Percentiles rank a stretch among this genome's conserved stretches.
Conservation (phyloP, 768 basidiomycete species). For the Porpolomopsis calyptriformis region DNA sequence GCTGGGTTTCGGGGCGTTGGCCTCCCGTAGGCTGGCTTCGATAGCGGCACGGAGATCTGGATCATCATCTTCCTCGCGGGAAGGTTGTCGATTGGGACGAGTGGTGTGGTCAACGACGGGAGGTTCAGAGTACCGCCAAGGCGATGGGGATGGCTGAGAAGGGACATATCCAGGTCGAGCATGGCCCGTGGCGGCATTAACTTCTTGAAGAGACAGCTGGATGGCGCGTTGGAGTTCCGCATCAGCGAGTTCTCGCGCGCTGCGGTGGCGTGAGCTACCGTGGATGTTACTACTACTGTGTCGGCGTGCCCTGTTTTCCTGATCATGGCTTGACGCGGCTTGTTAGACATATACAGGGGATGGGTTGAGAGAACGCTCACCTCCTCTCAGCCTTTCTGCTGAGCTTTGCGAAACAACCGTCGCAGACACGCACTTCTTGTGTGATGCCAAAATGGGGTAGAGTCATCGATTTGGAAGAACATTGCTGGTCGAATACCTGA, state of each 20-base stretch:
- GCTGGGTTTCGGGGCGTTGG: constrained; percentile 64
- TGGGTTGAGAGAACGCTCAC: constrained; percentile 25
- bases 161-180: constrained; percentile 61
- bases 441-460: constrained; percentile 91
- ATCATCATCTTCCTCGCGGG: constrained; percentile 74
- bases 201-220: constrained; percentile 78
- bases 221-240: constrained; percentile 91
- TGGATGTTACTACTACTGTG: constrained; percentile 47
- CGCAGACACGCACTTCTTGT: constrained; percentile 90
- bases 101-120: constrained; percentile 53
- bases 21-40: constrained; percentile 87
- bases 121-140: constrained; percentile 58
- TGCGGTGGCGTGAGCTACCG: constrained; percentile 37
- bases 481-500: constrained; percentile 89
- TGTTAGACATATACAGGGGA: neutral
- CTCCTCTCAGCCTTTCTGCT: constrained; percentile 49
- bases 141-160: constrained; percentile 38
- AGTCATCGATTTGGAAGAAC: constrained; percentile 74
- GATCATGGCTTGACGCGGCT: neutral
- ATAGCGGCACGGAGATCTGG: constrained; percentile 89
- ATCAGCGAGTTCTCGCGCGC: constrained; percentile 57
- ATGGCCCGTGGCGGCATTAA: constrained; percentile 36
- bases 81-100: constrained; percentile 24
- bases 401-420: constrained; percentile 76
- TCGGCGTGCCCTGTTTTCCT: constrained; percentile 39